Evolutionary conservation across 768 basidiomycete genomes (phyloP), one percentile per base, ranked within the genome.

Genomic region (Naganishia friedmannii): DNA sequence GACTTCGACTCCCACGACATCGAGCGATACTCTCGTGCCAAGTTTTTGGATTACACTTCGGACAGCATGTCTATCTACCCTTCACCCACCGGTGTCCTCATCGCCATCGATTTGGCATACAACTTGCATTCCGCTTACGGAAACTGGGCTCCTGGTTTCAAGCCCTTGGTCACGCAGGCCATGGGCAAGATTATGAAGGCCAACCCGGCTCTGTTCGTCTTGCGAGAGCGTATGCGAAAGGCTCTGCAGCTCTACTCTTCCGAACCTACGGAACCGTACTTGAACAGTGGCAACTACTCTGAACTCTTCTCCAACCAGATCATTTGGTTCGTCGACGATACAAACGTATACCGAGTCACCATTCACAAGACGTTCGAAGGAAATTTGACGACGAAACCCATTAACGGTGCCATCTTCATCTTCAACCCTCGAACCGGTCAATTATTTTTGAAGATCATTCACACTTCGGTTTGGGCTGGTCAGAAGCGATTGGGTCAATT

Each of bases 161-260:
- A 98, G 83, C 94, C 94, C 5, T 86, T 99, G 71, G 89, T 99
- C 70, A 95, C 96, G 80, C 94, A 96, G 82, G 96, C 95, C 6
- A 96, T 99, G 93, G 93, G 91, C 15, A 99, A 98, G 86, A 90
- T 99, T 81, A 95, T 98, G 93, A 99, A 99, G 83, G 96, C 96
- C 65, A 98, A 99, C 77, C 96, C 96, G 29, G 96, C 96, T 17
- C 89, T 90, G 66, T 96, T 98, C 79, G 96, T 99, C 51, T 84
- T 99, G 68, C 91, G 96, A 67, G 96, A 99, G 83, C 96, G 96
- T 83, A 97, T 99, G 76, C 88, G 96, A 75, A 99, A 99, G 83
- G 95, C 94, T 81, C 86, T 99, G 26, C 96, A 98, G 80, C 84
- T 99, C 23, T 99, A 99, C 82, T 98, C 95, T 12, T 98, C 96